phyloP scores from a whole-genome alignment of 169 alveolate genomes.

The Hepatocystis sp. region DNA sequence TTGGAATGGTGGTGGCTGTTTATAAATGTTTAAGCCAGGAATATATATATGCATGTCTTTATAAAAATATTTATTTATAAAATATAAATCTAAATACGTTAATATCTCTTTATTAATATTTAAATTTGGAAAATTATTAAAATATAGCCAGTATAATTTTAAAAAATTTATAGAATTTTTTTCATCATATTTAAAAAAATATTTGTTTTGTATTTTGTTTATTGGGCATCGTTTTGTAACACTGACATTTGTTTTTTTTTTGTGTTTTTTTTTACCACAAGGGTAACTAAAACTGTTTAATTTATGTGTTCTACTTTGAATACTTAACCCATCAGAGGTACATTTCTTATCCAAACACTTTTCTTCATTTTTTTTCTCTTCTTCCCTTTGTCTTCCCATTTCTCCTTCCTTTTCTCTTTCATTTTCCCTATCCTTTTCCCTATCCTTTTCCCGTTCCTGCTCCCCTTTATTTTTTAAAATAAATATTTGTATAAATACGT shows the following conservation, averaged over 20 bases:
- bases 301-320: background rate
- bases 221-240: slow-evolving; percentile 10
- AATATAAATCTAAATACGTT: slow-evolving; percentile 46
- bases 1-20: background rate
- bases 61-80: slow-evolving; percentile 32
- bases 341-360: background rate
- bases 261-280: background rate
- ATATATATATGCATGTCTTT: background rate
- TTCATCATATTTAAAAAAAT: slow-evolving; percentile 30
- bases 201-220: slow-evolving; percentile 59
- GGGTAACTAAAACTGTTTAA: too few relatives aligned
- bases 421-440: background rate
- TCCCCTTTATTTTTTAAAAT: slow-evolving; percentile 5
- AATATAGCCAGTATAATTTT: slow-evolving; percentile 69
- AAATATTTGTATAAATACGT: slow-evolving; percentile 35
- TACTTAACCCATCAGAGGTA: too few relatives aligned
- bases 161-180: slow-evolving; percentile 34
- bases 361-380: background rate
- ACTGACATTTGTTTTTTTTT: background rate
- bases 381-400: background rate
- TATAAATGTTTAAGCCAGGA: background rate
- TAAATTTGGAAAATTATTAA: slow-evolving; percentile 11
- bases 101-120: slow-evolving; percentile 25
- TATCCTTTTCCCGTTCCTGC: background rate
- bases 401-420: too few relatives aligned